Base-by-base conservation (phyloP, 2,329 filamentous ascomycete species). In the Chaetomium globosum region DNA sequence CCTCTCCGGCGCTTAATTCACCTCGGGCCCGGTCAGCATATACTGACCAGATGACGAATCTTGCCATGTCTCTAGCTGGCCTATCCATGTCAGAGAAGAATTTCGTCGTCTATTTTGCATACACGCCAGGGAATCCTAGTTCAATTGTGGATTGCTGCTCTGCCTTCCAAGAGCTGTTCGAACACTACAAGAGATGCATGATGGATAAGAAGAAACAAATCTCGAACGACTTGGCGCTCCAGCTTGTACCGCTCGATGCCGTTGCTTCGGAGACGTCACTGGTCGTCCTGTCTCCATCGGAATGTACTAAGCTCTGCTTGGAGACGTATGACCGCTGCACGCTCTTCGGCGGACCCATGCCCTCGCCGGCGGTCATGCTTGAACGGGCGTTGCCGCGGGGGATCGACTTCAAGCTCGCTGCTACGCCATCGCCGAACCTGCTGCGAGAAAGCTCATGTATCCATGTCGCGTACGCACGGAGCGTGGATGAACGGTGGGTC, bases 301-400 rank as follows among this genome's bases (percentile, higher is more conserved):
- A 88, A 16, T 85, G 90, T 70, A 79, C 81, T 53, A 84, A 80
- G 63, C 79, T 93, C 19, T 90, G 89, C 21, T 81, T 92, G 65
- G 90, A 94, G 75, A 85, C 90, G 2, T 95, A 94, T 71, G 90
- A 93, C 73, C 87, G 91, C 6, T 93, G 90, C 72, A 85, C 84
- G 12, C 75, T 84, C 30, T 85, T 85, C 58, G 79, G 79, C 9
- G 83, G 84, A 12, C 76, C 83, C 63, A 80, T 85, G 74, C 85
- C 88, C 9, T 86, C 89, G 0, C 89, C 91, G 2, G 87, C 90
- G 0, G 87, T 95, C 63, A 82, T 90, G 65, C 81, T 96, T 1
- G 91, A 93, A 73, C 85, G 88, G 68, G 80, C 86, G 0, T 79
- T 90, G 4, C 90, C 91, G 12, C 86, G 89, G 30, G 83, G 81